phyloP scores from a whole-genome alignment of 148 eudicot genomes.

The Vaccinium darrowii region DNA sequence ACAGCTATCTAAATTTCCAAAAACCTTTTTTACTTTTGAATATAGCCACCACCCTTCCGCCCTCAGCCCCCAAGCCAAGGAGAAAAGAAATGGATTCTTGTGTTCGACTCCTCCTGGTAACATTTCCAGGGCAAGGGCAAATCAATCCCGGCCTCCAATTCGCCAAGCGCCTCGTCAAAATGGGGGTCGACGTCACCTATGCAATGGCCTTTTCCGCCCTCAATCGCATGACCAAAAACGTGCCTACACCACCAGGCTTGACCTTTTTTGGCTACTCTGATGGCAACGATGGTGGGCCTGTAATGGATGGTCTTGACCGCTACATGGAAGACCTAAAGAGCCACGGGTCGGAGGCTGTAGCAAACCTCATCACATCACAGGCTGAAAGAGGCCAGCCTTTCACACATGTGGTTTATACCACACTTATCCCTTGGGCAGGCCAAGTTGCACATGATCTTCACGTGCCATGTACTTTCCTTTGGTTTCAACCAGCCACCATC shows the following conservation, averaged over 20 bases:
- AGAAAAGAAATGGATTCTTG: neutral
- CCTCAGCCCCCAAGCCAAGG: constrained; percentile 5
- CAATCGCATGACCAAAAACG: neutral
- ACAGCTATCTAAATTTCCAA: neutral
- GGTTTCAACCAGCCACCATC: constrained; percentile 37
- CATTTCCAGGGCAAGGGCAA: constrained; percentile 47
- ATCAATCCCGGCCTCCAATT: constrained; percentile 57
- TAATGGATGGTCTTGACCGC: neutral
- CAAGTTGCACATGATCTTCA: constrained; percentile 38
- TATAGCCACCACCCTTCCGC: neutral
- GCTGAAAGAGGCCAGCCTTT: constrained; percentile 31
- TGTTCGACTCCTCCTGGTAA: constrained; percentile 33
- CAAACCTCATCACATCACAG: constrained; percentile 17
- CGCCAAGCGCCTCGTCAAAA: constrained; percentile 40
- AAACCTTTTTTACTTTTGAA: neutral
- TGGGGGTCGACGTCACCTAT: constrained; percentile 38
- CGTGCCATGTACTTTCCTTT: constrained; percentile 36
- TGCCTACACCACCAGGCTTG: constrained; percentile 22
- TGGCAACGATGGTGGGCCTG: constrained; percentile 17
- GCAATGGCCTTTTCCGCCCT: constrained; percentile 34
- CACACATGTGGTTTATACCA: constrained; percentile 35
- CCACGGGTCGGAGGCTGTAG: constrained; percentile 22
- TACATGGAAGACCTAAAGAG: constrained; percentile 21
- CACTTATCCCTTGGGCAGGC: constrained; percentile 45
- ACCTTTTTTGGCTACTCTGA: constrained; percentile 26